Percentiles rank a stretch among this genome's conserved stretches.
Conservation (phyloP, 1,139 yeast genomes). For the Saccharomyces hybrid region DNA sequence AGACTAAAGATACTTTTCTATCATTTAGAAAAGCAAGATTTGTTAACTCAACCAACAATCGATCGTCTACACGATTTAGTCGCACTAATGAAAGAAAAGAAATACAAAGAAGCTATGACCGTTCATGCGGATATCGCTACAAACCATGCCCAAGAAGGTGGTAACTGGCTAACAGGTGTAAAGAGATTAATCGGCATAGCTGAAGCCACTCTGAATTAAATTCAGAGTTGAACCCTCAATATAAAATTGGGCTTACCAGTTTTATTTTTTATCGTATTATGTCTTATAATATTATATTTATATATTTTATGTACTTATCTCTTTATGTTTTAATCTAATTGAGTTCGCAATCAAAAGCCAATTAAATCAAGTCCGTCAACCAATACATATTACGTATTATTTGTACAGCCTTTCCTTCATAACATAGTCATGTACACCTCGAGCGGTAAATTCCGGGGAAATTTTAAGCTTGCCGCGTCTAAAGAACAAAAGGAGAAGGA, state of each 20-base stretch:
- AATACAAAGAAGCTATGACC: conserved; percentile 54
- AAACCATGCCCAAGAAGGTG: conserved; percentile 65
- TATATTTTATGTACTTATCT: not conserved
- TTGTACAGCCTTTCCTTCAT: not conserved
- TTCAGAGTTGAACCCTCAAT: not conserved
- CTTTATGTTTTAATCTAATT: not conserved
- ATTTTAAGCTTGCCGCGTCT: not conserved
- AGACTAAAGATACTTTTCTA: conserved; percentile 71
- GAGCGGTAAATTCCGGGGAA: not conserved
- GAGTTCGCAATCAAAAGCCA: not conserved
- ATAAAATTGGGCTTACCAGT: not conserved
- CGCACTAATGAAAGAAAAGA: conserved; percentile 44
- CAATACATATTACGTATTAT: not conserved
- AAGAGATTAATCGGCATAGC: conserved; percentile 79
- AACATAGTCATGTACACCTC: not conserved
- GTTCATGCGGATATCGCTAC: conserved; percentile 57
- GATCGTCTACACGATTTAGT: conserved; percentile 47
- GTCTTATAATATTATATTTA: not conserved
- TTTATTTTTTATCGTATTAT: not conserved
- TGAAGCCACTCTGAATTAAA: conserved; percentile 30
- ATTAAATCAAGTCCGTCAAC: not conserved
- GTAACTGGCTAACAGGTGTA: conserved; percentile 91
- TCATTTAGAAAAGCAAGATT: conserved; percentile 69
- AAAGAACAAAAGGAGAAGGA: not conserved
- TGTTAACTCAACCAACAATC: conserved; percentile 52